phyloP scores from a whole-genome alignment of 495 filamentous ascomycete species.

The Diplogelasinospora grovesii region DNA sequence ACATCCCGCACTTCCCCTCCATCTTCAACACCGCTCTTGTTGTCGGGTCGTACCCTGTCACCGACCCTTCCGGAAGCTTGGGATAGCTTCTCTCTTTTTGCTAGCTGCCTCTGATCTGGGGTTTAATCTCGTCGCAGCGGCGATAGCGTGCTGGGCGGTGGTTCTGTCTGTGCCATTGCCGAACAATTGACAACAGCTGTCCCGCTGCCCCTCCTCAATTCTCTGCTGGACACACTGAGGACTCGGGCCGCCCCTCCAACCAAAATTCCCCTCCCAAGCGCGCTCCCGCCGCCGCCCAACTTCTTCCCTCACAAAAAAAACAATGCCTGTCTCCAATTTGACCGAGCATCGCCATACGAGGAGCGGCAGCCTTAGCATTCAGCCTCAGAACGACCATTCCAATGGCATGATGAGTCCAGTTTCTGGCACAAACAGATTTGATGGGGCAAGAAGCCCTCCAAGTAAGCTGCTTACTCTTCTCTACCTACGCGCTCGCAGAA shows the following conservation, averaged over 20 bases:
- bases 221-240: slow-evolving; percentile 4
- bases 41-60: slow-evolving; percentile 4
- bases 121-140: neutral
- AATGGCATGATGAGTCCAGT: slow-evolving; percentile 32
- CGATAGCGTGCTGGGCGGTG: neutral
- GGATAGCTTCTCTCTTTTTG: slow-evolving; percentile 10
- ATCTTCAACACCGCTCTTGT: neutral
- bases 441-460: slow-evolving; percentile 72
- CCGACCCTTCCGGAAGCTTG: slow-evolving; percentile 1
- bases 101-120: neutral
- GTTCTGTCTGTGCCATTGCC: neutral
- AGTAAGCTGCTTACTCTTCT: slow-evolving; percentile 45
- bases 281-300: slow-evolving; percentile 1
- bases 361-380: slow-evolving; percentile 48
- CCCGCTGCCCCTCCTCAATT: slow-evolving; percentile 5
- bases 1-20: slow-evolving; percentile 17
- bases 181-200: slow-evolving; percentile 11
- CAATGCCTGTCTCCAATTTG: slow-evolving; percentile 29
- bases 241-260: slow-evolving; percentile 16
- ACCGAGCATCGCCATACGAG: slow-evolving; percentile 47
- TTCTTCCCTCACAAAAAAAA: slow-evolving; percentile 4
- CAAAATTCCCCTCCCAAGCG: slow-evolving; percentile 9
- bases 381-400: slow-evolving; percentile 24
- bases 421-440: slow-evolving; percentile 47
- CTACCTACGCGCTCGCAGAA: too few species aligned